These are phyloP conservation scores for Macroventuria anomochaeta DNA, from an alignment of 2,329 filamentous ascomycete species.

Conservation along the genomic window DNA sequence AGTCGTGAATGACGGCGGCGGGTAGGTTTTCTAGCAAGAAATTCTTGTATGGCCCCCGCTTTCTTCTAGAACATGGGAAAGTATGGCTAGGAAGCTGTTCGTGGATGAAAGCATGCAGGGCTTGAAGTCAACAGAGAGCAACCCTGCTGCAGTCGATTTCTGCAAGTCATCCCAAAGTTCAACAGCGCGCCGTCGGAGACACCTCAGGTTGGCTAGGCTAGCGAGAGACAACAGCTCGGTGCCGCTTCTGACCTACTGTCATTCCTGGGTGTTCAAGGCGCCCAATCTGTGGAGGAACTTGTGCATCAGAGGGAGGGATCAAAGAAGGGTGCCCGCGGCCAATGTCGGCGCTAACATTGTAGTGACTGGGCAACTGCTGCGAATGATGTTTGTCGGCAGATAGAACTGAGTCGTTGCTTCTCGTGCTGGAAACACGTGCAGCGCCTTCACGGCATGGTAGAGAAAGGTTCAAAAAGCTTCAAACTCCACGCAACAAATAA, in stretches of 20 bases:
- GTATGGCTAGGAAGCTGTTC: slow-evolving; percentile 7
- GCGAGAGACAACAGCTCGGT: slow-evolving; percentile 9
- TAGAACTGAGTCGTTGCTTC: slow-evolving; percentile 9
- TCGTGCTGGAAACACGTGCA: slow-evolving; percentile 15
- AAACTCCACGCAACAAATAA: background rate
- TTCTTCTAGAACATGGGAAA: slow-evolving; percentile 21
- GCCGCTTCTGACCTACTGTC: slow-evolving; percentile 8
- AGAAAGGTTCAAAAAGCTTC: background rate
- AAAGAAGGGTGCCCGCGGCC: slow-evolving; percentile 11
- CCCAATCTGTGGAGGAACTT: slow-evolving; percentile 15
- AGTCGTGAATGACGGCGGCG: slow-evolving; percentile 13
- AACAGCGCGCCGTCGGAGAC: slow-evolving; percentile 1
- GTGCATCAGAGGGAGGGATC: slow-evolving; percentile 7
- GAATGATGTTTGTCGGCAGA: slow-evolving; percentile 4
- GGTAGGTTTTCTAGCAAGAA: slow-evolving; percentile 21
- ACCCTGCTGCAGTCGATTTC: slow-evolving; percentile 1
- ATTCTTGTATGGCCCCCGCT: slow-evolving; percentile 17
- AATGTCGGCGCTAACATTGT: slow-evolving; percentile 17
- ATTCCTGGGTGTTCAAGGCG: slow-evolving; percentile 12
- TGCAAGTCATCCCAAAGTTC: slow-evolving; percentile 15
- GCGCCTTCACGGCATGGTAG: slow-evolving; percentile 5
- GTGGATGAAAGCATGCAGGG: slow-evolving; percentile 10
- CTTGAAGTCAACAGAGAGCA: background rate
- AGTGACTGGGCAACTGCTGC: slow-evolving; percentile 15
- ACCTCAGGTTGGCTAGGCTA: slow-evolving; percentile 7